Conservation (phyloP, 2,329 filamentous ascomycete genomes). For the Fusarium sacchari region DNA sequence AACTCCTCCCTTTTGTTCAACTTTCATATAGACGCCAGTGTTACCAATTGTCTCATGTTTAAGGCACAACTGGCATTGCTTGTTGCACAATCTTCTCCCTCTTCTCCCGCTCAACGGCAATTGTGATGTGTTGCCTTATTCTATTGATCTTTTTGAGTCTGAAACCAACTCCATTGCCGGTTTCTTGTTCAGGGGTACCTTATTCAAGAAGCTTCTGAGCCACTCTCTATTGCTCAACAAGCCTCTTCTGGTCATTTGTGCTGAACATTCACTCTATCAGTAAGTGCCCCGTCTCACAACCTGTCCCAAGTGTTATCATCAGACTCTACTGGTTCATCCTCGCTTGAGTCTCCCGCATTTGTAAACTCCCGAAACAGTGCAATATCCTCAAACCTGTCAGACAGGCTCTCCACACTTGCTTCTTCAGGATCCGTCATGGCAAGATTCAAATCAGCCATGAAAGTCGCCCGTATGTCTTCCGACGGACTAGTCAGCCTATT, state of each 20-base stretch:
- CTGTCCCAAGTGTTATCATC: constrained; percentile 13
- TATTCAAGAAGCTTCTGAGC: background rate
- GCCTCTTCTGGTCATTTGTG: background rate
- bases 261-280: background rate
- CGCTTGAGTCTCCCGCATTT: background rate
- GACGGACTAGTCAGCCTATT: constrained; percentile 31
- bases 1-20: background rate
- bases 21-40: background rate
- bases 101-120: background rate
- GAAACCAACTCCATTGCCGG: background rate
- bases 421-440: constrained; percentile 48
- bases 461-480: constrained; percentile 47
- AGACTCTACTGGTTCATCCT: constrained; percentile 21
- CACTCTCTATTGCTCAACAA: background rate
- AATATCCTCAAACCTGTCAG: constrained; percentile 48
- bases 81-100: background rate
- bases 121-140: background rate
- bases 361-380: constrained; percentile 49
- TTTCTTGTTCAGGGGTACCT: background rate
- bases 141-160: background rate
- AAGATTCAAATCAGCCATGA: constrained; percentile 52
- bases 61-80: background rate
- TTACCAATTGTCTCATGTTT: background rate
- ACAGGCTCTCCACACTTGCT: constrained; percentile 49
- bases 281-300: background rate